Evolutionary conservation across 2,329 filamentous ascomycete species (phyloP), one percentile per base, ranked within the genome.

Genomic region (Biscogniauxia sp.): DNA sequence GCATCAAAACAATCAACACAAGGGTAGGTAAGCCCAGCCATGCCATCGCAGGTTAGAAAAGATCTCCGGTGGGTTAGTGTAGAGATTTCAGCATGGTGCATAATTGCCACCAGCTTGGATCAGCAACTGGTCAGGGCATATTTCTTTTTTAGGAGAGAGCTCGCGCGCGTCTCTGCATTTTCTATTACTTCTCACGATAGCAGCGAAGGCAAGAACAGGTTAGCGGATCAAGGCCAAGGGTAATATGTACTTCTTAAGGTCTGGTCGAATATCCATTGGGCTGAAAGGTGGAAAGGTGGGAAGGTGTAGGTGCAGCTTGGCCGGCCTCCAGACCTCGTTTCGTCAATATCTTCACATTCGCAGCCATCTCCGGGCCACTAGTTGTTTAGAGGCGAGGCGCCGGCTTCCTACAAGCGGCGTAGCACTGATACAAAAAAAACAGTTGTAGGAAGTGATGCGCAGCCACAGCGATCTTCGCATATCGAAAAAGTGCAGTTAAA

Each of bases 71-170:
- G 54, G 37, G 17, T 45, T 45, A 45, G 37, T 17, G 13, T 45
- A 45, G 37, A 17, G 13, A 45, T 45, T 45, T 45, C 37, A 45
- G n/a, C 54, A 56, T 26, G 54, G 28, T 26, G 41, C 45, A 32
- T 52, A 25, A 51, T 57, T 28, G 55, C 55, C 55, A 41, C 55
- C 45, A 57, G 55, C 55, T 51, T 37, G 20, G 55, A 57, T 57
- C 55, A 57, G 32, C 20, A 28, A 45, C 49, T 32, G 55, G 20
- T 19, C 45, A 15, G 20, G 55, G 55, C 55, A 51, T 19, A 51
- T 19, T 51, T 17, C 37, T 20, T 55, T 55, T 51, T n/a, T 50
- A 49, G 37, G 37, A 45, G 37, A 45, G 37, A 45, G 37, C 37
- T n/a, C 37, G 37, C 37, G 54, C 54, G 54, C 54, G 32, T 56